Evolutionary conservation across 163 green algal species (phyloP).

Genomic region (Scenedesmus sp.): DNA sequence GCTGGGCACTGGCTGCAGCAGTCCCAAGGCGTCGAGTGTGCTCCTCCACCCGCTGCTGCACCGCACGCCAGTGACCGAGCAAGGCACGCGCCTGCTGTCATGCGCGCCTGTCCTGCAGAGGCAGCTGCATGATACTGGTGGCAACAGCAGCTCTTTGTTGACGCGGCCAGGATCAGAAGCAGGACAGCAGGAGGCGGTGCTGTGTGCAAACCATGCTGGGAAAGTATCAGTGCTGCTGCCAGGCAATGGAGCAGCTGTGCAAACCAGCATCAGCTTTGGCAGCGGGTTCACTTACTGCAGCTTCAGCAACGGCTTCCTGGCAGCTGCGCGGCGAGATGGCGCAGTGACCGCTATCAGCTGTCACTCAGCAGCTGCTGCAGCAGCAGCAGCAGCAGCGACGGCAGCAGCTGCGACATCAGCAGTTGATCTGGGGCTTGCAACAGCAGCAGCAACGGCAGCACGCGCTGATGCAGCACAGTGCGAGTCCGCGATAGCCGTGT

Average conservation of each 20-base stretch:
- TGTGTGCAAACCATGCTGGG: slow-evolving; percentile 7
- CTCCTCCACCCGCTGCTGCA: slow-evolving; percentile 35
- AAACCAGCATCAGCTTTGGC: not conserved
- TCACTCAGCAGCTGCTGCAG: not conserved
- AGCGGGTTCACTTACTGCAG: slow-evolving; percentile 41
- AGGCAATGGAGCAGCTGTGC: not conserved
- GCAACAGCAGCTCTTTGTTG: not conserved
- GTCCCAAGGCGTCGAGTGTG: not conserved
- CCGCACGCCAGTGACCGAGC: not conserved
- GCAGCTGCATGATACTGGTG: not conserved
- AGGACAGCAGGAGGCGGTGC: slow-evolving; percentile 1
- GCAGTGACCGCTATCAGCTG: slow-evolving; percentile 41
- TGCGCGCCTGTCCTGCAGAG: slow-evolving; percentile 16
- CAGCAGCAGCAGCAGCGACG: not conserved
- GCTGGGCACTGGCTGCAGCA: not conserved
- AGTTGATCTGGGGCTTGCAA: not conserved
- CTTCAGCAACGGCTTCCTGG: slow-evolving; percentile 29
- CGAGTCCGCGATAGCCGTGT: not conserved
- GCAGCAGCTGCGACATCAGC: not conserved
- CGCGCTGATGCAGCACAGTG: not conserved
- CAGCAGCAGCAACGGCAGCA: not conserved
- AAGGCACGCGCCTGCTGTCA: slow-evolving; percentile 13
- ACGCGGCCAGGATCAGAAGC: not conserved
- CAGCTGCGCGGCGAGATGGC: slow-evolving; percentile 39
- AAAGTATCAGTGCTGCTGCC: slow-evolving; percentile 22